Evolutionary conservation across 306 rosid genomes (phyloP), one percentile per base, ranked within the genome.

Genomic region (Gastrolobium bilobum): DNA sequence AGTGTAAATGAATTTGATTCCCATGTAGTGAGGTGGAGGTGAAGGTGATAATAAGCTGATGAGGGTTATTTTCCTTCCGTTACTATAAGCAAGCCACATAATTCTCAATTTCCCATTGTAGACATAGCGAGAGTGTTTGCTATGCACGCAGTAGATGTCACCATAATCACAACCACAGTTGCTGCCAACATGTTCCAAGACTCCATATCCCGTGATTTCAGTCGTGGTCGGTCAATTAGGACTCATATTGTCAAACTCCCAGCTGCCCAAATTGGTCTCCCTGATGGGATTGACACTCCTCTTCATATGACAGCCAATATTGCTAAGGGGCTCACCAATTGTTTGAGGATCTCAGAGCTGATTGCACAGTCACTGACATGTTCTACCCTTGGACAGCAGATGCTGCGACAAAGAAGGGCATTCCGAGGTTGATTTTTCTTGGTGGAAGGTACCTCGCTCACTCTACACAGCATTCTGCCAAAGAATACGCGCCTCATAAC

Each of bases 81-180:
- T 20, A 20, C 26, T 20, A 20, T 20, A 20, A 7, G 69, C 83
- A 31, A 82, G 86, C 43, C 90, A 87, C 68, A 82, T 87, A 4
- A 84, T 87, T 11, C n/a, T n/a, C n/a, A n/a, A n/a, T n/a, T n/a
- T n/a, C 90, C 90, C 4, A 2, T 84, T 3, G 88, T 84, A 0
- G 90, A 87, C 37, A 78, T 76, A 31, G 87, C 86, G 26, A 77
- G 87, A 8, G 63, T 84, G 79, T 87, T 87, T 7, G 84, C 87
- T 10, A 37, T 78, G 3, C 68, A 73, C 26, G 77, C 60, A 26
- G 61, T 84, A 0, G 78, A 77, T 3, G 82, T 81, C 33, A 81
- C 87, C 64, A 74, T 87, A 2, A 14, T 84, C 68, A 75, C 86
- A 76, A 84, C 88, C 38, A 3, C 77, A 10, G 26, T 54, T 52